Evolutionary conservation across 169 alveolate genomes (phyloP), one percentile per base, ranked within the genome.

Genomic region (Plasmodium billcollinsi): DNA sequence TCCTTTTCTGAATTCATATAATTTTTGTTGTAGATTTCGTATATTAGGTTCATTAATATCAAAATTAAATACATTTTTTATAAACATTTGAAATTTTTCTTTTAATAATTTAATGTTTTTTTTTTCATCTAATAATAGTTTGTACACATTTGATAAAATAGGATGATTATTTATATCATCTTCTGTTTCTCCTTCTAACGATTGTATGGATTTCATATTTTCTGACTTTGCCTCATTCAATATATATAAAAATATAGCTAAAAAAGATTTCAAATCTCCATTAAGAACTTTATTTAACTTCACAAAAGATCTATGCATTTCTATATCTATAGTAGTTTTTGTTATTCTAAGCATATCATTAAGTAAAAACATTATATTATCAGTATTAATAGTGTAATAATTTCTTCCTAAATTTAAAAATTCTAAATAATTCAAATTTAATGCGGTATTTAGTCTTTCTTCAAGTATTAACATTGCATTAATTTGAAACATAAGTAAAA

Each of bases 381-480:
- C 39, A 15, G 15, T 18, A 71, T 71, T 58, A 45, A 71, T 12
- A 14, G 9, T 11, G 7, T 45, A 20, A 71, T 49, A 45, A 58
- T 52, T 29, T 5, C 3, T 47, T 71, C 45, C 45, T 29, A 45
- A 45, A 45, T 43, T 43, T 63, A 12, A 15, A 15, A 49, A 11
- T 58, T 71, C 80, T 45, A 71, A 14, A 20, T 71, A 71, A 45
- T 71, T 71, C 24, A n/a, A 1, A 49, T 71, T n/a, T 24, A 71
- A 58, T 21, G 7, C 1, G 50, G 18, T 2, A 33, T 71, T 61
- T 15, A 71, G 11, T 8, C 50, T 47, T 20, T 71, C 80, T 71
- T 71, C 80, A 6, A 71, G 80, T 12, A 71, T 71, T 21, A 4
- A 0, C 80, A 71, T 71, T 21, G 80, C 80, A 71, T 71, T 71